Evolutionary conservation across 345 rosid genomes (phyloP).

Genomic region (Ceriops tagal): DNA sequence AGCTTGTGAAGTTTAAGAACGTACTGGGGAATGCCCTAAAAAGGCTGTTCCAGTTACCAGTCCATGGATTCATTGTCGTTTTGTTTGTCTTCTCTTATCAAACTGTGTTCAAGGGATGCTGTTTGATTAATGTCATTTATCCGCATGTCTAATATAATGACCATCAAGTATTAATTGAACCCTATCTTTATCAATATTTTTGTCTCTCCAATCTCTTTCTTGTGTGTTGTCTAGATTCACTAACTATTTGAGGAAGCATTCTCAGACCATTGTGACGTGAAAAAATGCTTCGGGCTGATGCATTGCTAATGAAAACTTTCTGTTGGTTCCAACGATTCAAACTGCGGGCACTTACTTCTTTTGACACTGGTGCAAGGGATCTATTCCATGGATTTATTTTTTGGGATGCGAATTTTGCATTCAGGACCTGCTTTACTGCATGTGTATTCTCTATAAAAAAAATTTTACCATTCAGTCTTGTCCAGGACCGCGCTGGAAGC

Average conservation of each 20-base stretch:
- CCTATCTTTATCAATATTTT: neutral
- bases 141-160: constrained; percentile 13
- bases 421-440: too few species aligned
- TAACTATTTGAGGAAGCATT: neutral
- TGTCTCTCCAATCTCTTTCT: neutral
- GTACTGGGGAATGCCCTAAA: constrained; percentile 36
- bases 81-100: constrained; percentile 30
- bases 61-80: constrained; percentile 34
- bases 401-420: too few species aligned
- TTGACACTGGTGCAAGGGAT: neutral
- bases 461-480: too few species aligned
- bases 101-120: constrained; percentile 30
- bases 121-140: constrained; percentile 21
- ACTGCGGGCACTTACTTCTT: neutral
- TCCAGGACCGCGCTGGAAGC: too few species aligned
- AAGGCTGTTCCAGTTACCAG: constrained; percentile 32
- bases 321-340: neutral
- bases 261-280: neutral
- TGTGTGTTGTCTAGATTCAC: neutral
- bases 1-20: constrained; percentile 38
- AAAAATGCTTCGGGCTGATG: neutral
- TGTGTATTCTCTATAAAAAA: too few species aligned
- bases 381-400: too few species aligned
- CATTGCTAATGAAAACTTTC: neutral
- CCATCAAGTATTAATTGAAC: neutral